Evolutionary conservation across 2,329 filamentous ascomycete genomes (phyloP).

Genomic region (Dothistroma septosporum): DNA sequence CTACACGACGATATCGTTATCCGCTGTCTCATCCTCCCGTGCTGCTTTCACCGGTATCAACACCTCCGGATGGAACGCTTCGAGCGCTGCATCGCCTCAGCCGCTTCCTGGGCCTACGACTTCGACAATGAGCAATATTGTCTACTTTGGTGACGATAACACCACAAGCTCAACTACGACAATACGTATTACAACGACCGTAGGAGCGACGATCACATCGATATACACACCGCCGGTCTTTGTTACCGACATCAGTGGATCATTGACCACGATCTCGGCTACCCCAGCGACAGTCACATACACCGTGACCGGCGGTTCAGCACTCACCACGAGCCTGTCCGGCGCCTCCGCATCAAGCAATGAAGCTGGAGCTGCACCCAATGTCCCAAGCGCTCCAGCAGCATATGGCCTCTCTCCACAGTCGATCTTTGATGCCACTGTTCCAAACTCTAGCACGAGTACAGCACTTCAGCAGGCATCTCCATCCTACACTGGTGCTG

Average conservation of each 20-base stretch:
- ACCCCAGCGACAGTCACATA: constrained; percentile 10
- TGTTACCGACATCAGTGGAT: constrained; percentile 1
- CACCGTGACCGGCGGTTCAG: constrained; percentile 8
- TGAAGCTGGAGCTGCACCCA: not conserved
- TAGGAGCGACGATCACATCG: constrained; percentile 19
- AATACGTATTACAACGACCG: constrained; percentile 26
- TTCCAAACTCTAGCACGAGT: not conserved
- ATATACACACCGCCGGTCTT: constrained; percentile 9
- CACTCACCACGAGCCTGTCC: not conserved
- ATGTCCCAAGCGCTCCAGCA: not conserved
- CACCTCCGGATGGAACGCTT: constrained; percentile 28
- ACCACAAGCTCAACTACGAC: constrained; percentile 29
- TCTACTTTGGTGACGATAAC: constrained; percentile 26
- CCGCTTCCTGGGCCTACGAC: constrained; percentile 11
- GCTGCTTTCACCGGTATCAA: constrained; percentile 27
- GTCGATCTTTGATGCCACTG: not conserved
- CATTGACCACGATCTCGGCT: constrained; percentile 6
- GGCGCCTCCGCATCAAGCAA: not conserved
- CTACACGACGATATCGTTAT: constrained; percentile 25
- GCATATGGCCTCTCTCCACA: not conserved
- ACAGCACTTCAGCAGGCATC: not conserved
- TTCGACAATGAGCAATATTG: constrained; percentile 24
- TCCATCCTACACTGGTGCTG: constrained; percentile 1
- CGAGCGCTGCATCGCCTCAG: constrained; percentile 8
- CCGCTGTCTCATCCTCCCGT: constrained; percentile 12